Evolutionary conservation across 176 grass and related monocot species (phyloP).

Genomic region (Triticum aestivum): DNA sequence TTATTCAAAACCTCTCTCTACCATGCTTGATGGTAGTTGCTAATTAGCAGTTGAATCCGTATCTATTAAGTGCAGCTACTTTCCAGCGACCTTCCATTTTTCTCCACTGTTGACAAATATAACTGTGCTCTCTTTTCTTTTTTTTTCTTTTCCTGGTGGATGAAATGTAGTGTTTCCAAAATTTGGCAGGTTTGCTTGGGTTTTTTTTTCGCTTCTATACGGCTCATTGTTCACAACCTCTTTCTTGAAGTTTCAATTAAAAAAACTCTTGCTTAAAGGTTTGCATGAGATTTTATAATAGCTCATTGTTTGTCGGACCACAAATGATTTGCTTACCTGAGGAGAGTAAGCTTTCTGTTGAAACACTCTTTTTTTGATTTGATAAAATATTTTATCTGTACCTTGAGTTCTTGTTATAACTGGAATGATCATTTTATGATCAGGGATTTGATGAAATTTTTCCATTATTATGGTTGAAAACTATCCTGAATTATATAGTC

Average conservation of each 20-base stretch:
- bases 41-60: neutral
- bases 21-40: too few relatives aligned
- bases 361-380: neutral
- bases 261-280: neutral
- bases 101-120: constrained; percentile 1
- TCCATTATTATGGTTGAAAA: too few relatives aligned
- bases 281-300: neutral
- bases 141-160: neutral
- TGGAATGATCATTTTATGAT: neutral
- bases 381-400: constrained; percentile 24
- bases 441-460: neutral
- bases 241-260: too few relatives aligned
- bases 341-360: constrained; percentile 20
- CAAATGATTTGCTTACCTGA: constrained; percentile 14
- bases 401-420: neutral
- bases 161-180: neutral
- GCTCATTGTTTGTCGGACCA: neutral
- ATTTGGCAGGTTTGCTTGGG: neutral
- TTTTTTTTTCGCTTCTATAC: constrained; percentile 8
- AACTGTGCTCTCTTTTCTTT: neutral
- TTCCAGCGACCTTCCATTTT: neutral
- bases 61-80: neutral
- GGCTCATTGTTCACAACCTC: neutral
- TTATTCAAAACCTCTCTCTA: neutral
- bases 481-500: neutral